These are phyloP conservation scores for Juglanconis sp. DNA, from an alignment of 2,329 filamentous ascomycete species.

Conservation along the genomic window DNA sequence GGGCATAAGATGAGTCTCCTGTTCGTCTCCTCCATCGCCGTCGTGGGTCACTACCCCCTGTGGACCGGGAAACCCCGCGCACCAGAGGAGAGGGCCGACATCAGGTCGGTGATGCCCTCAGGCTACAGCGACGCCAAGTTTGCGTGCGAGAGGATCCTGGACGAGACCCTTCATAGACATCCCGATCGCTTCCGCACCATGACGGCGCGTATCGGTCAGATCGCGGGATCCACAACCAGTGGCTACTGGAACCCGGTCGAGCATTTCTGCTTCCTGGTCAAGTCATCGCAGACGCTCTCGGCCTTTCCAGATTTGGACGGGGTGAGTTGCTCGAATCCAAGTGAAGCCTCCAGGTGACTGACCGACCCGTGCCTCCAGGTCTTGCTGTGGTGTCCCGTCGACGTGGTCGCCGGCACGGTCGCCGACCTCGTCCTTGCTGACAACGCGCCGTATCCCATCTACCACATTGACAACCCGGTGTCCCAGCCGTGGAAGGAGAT, in stretches of 20 bases:
- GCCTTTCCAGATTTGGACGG: constrained; percentile 39
- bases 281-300: constrained; percentile 43
- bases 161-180: constrained; percentile 41
- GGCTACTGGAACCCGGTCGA: constrained; percentile 55
- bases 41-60: constrained; percentile 26
- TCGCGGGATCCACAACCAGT: constrained; percentile 45
- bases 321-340: background rate
- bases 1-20: constrained; percentile 30
- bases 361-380: background rate
- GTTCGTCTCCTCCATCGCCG: constrained; percentile 40
- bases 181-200: constrained; percentile 39
- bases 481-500: background rate
- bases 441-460: constrained; percentile 4
- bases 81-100: constrained; percentile 38
- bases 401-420: constrained; percentile 29
- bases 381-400: constrained; percentile 45
- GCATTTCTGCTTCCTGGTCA: constrained; percentile 47
- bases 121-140: constrained; percentile 54
- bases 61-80: constrained; percentile 28
- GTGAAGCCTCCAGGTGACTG: background rate
- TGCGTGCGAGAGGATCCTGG: constrained; percentile 47
- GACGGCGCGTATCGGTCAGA: constrained; percentile 47
- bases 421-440: constrained; percentile 23
- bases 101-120: constrained; percentile 38
- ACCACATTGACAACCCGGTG: constrained; percentile 5